Evolutionary conservation across 176 grass and related monocot genomes (phyloP), one percentile per base, ranked within the genome.

Genomic region (Lolium perenne): DNA sequence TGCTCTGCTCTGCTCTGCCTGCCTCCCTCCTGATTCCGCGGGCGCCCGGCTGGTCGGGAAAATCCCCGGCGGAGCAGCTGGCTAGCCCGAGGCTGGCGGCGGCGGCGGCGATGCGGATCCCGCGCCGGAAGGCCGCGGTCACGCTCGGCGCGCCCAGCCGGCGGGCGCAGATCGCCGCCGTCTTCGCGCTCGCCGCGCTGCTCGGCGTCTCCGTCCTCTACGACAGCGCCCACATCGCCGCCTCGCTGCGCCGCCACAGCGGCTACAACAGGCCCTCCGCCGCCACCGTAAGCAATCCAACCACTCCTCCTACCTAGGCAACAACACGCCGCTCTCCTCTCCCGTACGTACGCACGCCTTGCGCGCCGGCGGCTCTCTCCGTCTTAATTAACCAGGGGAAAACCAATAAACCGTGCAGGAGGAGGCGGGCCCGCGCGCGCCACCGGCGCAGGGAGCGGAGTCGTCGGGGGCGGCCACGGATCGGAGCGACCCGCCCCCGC

Each of bases 141-240:
- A 47, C 29, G 41, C 50, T 85, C 20, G 60, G 84, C n/a, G 35
- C 43, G 84, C 86, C 78, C 71, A 92, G 85, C 85, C 55, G 91
- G 7, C 80, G 89, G 68, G 60, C 48, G 72, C 93, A 92, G 68
- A 62, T 95, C 55, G 91, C 91, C 12, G 91, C 93, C 3, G 85
- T 95, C 15, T 91, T 95, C 81, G 86, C 86, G 63, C 86, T 91
- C 61, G 86, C 86, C 16, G 18, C 5, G 35, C 82, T 91, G 71
- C 86, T 91, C 0, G 86, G 61, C 29, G 77, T 91, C 29, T 91
- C 90, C 71, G 86, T 91, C 53, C 86, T 91, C 78, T 91, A 88
- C 86, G 86, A 91, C 77, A 88, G 86, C 90, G 86, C 90, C 18
- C 82, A 88, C 86, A 85, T 91, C 82, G 86, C 86, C 46, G 86